Conservation (phyloP, 129 eudicot genomes). For the Gnaphalium uliginosum region DNA sequence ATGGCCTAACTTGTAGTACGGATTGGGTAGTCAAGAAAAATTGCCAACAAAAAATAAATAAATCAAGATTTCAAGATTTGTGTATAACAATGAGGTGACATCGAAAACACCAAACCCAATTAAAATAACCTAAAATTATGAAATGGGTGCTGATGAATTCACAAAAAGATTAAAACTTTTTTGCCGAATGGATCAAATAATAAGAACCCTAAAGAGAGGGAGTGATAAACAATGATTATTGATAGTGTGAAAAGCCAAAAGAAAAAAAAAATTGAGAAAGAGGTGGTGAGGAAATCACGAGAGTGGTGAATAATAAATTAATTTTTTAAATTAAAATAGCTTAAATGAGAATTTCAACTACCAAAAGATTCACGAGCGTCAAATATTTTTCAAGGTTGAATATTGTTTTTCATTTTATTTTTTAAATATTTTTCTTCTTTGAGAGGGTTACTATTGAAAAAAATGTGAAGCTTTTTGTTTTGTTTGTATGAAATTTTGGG, state of each 20-base stretch:
- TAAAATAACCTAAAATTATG: conserved; percentile 14
- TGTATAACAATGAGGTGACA: conserved; percentile 20
- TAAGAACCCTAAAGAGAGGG: conserved; percentile 37
- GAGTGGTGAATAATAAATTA: conserved; percentile 34
- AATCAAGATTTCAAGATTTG: conserved; percentile 27
- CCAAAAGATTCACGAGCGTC: conserved; percentile 28
- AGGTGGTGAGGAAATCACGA: conserved; percentile 43
- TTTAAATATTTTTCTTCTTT: background rate
- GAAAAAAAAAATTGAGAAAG: conserved; percentile 22
- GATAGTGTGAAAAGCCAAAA: conserved; percentile 24
- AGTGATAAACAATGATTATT: conserved; percentile 36
- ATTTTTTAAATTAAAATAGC: background rate
- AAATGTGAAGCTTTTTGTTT: conserved; percentile 1
- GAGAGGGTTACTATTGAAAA: conserved; percentile 3
- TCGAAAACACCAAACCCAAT: conserved; percentile 21
- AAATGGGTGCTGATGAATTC: conserved; percentile 30
- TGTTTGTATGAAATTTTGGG: conserved; percentile 18
- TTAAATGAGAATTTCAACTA: conserved; percentile 19
- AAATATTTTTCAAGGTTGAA: conserved; percentile 29
- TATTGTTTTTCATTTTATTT: background rate
- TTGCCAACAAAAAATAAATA: background rate
- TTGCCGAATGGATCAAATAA: conserved; percentile 28
- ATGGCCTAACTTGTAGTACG: conserved; percentile 14
- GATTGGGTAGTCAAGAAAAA: conserved; percentile 17
- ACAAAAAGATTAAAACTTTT: conserved; percentile 26